These are phyloP conservation scores for Hordeum marinum DNA, from an alignment of 176 grass and related monocot genomes.

Conservation along the genomic window DNA sequence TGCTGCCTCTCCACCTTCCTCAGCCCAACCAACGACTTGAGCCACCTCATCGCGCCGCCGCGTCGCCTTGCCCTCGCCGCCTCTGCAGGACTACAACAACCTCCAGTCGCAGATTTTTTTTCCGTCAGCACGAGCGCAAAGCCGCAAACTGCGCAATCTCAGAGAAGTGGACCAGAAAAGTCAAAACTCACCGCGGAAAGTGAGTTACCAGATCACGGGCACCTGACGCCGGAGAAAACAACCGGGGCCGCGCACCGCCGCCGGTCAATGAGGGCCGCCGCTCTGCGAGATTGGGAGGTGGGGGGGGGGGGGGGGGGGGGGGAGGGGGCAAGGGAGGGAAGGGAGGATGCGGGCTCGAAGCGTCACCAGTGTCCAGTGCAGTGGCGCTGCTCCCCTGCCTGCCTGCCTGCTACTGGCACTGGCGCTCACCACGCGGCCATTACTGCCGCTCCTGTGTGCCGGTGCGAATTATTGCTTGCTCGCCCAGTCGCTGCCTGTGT, in stretches of 20 bases:
- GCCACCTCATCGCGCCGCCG: slow-evolving; percentile 56
- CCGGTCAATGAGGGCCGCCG: slow-evolving; percentile 11
- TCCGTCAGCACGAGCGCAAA: background rate
- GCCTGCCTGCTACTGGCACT: background rate
- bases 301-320: background rate
- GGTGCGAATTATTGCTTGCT: slow-evolving; percentile 32
- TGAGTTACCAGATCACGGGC: slow-evolving; percentile 15
- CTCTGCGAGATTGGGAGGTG: background rate
- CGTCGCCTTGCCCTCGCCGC: background rate
- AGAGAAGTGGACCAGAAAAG: background rate
- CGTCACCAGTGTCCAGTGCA: background rate
- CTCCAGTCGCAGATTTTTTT: background rate
- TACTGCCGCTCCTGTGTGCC: slow-evolving; percentile 31
- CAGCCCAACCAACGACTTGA: slow-evolving; percentile 73
- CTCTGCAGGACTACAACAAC: background rate
- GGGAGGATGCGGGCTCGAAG: background rate
- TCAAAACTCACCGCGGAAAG: background rate
- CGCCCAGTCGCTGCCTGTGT: background rate
- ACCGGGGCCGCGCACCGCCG: background rate
- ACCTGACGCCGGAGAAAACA: background rate
- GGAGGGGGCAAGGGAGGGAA: background rate
- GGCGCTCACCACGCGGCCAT: slow-evolving; percentile 27
- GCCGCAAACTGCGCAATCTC: background rate
- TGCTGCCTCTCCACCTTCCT: slow-evolving; percentile 57
- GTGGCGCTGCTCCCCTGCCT: background rate